A percentile compares a stretch with the other conserved stretches of the same genome.
phyloP scores from a whole-genome alignment of 164 flowering plant genomes.

The Macadamia tetraphylla region DNA sequence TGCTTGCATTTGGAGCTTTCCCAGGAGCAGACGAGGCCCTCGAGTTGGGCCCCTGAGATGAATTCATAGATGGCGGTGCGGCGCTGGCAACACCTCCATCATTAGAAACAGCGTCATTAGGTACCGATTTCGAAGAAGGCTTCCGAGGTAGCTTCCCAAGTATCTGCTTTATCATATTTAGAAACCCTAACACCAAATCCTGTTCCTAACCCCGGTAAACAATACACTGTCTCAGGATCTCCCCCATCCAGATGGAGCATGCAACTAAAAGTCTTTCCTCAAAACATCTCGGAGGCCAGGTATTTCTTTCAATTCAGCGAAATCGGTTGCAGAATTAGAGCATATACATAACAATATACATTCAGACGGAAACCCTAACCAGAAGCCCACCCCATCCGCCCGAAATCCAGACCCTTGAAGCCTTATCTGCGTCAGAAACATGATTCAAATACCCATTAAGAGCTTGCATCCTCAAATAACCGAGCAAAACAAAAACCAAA shows the following conservation, averaged over 20 bases:
- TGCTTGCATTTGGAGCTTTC: constrained; percentile 25
- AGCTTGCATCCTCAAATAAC: neutral
- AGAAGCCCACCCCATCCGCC: constrained; percentile 3
- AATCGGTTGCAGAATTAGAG: neutral
- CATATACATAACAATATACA: neutral
- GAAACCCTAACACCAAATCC: constrained; percentile 27
- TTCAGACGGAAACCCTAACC: constrained; percentile 7
- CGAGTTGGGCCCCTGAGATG: constrained; percentile 25
- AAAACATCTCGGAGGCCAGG: constrained; percentile 1
- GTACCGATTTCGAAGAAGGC: constrained; percentile 59
- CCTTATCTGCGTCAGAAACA: neutral
- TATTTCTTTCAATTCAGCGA: constrained; percentile 9
- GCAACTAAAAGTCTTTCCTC: neutral
- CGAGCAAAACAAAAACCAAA: neutral
- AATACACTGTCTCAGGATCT: neutral
- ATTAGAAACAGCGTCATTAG: constrained; percentile 23
- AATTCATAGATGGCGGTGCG: constrained; percentile 20
- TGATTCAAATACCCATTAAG: constrained; percentile 2
- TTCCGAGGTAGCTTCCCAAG: constrained; percentile 68
- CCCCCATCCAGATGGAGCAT: neutral
- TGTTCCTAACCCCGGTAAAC: constrained; percentile 7
- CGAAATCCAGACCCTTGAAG: neutral
- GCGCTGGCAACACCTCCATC: constrained; percentile 24
- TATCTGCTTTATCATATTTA: constrained; percentile 69
- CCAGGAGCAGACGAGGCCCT: constrained; percentile 23